A percentile compares a stretch with the other conserved stretches of the same genome.
Conservation (phyloP, 768 basidiomycete species). For the Podaxis rugospora region DNA sequence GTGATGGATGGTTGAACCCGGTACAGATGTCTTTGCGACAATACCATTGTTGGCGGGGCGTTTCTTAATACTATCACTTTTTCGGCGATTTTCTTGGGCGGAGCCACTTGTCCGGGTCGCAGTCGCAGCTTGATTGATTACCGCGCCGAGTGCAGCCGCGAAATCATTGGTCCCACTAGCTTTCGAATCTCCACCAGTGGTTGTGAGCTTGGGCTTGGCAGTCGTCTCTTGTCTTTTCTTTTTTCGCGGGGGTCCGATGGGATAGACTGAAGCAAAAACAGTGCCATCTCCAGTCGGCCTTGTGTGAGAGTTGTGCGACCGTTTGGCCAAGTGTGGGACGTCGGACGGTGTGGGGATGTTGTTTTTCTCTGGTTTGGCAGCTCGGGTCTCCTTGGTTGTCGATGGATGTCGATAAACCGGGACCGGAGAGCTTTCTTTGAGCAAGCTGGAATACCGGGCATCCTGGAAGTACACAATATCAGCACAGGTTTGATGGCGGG, state of each 20-base stretch:
- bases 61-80: background rate
- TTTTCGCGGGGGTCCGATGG: conserved; percentile 3
- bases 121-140: background rate
- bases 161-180: background rate
- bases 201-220: background rate
- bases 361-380: background rate
- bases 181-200: background rate
- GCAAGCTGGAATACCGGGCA: background rate
- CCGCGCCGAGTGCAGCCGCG: conserved; percentile 5
- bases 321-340: background rate
- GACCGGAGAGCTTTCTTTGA: background rate
- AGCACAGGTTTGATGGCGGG: background rate
- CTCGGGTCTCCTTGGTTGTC: background rate
- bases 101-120: background rate
- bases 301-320: background rate
- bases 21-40: background rate
- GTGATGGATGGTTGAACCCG: background rate
- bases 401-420: background rate
- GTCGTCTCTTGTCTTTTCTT: background rate
- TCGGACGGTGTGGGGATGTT: background rate
- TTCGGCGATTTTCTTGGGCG: background rate
- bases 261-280: background rate
- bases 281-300: background rate
- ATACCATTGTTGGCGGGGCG: background rate
- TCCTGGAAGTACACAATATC: background rate